Evolutionary conservation across 345 rosid species (phyloP), one percentile per base, ranked within the genome.

Genomic region (Cardiospermum halicacabum): DNA sequence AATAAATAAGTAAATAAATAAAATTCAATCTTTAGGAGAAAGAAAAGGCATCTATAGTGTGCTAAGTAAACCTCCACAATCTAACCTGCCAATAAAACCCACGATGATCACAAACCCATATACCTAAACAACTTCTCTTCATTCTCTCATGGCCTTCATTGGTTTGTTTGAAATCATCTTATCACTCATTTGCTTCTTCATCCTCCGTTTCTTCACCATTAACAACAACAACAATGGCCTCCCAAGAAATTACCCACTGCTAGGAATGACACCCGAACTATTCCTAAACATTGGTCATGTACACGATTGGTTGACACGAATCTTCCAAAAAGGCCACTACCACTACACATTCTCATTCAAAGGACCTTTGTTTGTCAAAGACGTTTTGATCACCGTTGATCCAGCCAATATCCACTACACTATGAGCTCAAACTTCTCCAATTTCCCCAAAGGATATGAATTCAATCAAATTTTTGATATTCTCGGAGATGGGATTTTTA

Each of bases 381-480:
- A 79, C 51, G 26, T 67, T 40, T 51, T 79, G 47, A 3, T 59
- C 40, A 80, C 81, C 7, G 53, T 27, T 21, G 81, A 80, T 65
- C 81, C 81, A 1, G 48, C 67, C 3, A 79, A 79, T 21, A 67
- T 71, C n/a, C 78, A 68, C 58, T 56, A 80, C 61, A 74, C 76
- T 34, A 60, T 73, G 75, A 70, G 67, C 43, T 66, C 72, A 60
- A 70, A 74, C 64, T 74, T 76, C 56, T 50, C 64, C 6, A 73
- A 76, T 28, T 79, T 61, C 34, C 78, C 72, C 0, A 73, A 79
- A 39, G 83, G 83, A 2, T 55, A 56, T 8, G 74, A 79, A 5
- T 79, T 75, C 64, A 69, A 72, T 53, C 63, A 76, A 37, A 49
- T 70, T 1, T 76, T 76, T 50, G 78, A 79, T 40, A 48, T 68